Evolutionary conservation across 1,284 basidiomycete species (phyloP).

Genomic region (Ceratobasidium sp.): DNA sequence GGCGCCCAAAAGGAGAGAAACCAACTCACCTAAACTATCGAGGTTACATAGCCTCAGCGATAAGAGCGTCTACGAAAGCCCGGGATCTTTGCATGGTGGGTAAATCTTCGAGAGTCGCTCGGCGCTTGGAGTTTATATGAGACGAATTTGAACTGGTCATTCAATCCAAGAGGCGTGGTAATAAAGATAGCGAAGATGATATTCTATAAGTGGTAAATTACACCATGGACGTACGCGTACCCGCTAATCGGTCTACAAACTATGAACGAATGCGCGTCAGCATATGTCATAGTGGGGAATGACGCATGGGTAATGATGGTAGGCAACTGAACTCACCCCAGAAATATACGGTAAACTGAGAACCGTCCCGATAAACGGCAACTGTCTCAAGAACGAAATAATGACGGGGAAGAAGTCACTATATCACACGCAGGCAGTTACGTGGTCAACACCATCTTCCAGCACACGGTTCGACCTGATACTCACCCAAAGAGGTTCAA

Average conservation of each 20-base stretch:
- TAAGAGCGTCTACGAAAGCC: no score
- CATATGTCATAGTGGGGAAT: neutral
- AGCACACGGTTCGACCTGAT: neutral
- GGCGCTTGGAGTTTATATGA: no score
- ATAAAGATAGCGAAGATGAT: neutral
- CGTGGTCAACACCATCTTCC: neutral
- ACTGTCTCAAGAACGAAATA: slow-evolving; percentile 93
- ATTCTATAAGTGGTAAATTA: slow-evolving; percentile 53
- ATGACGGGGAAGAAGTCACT: slow-evolving; percentile 99
- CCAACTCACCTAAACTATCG: no score
- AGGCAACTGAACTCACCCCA: slow-evolving; percentile 54
- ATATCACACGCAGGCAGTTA: slow-evolving; percentile 47
- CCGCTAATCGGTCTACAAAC: slow-evolving; percentile 80
- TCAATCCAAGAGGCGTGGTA: no score
- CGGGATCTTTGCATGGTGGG: no score
- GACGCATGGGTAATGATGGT: neutral
- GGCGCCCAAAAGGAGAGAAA: no score
- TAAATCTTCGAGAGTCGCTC: no score
- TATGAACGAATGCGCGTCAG: slow-evolving; percentile 53
- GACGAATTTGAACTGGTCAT: no score
- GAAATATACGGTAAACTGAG: slow-evolving; percentile 89
- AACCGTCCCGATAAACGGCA: slow-evolving; percentile 91
- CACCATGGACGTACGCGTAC: slow-evolving; percentile 82
- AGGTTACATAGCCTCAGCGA: no score
- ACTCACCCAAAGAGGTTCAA: slow-evolving; percentile 95